Conservation (phyloP, 371 early-diverging fungal genomes). For the Mucor indicus region DNA sequence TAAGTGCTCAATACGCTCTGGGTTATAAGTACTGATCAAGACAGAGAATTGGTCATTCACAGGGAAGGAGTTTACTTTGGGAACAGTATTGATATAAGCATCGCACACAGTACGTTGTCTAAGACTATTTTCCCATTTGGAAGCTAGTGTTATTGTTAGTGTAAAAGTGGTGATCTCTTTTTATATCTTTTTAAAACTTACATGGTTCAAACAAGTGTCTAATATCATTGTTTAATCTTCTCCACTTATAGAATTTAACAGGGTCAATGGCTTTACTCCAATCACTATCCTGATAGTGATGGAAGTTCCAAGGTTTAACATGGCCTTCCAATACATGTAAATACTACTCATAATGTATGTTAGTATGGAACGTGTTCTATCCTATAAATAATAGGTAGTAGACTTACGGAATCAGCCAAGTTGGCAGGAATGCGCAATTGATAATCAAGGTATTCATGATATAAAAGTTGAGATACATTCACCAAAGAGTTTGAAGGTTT, state of each 20-base stretch:
- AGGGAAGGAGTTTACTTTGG: slow-evolving; percentile 3
- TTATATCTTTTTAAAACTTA: no score
- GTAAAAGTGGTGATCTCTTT: no score
- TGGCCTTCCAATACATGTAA: no score
- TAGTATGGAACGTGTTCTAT: no score
- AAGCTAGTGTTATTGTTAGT: slow-evolving; percentile 6
- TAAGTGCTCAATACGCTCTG: slow-evolving; percentile 42
- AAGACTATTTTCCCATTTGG: slow-evolving; percentile 10
- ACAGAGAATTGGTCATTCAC: slow-evolving; percentile 40
- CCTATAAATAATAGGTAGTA: no score
- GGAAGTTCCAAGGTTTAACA: slow-evolving; percentile 38
- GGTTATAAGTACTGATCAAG: slow-evolving; percentile 44
- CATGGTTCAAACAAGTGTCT: slow-evolving; percentile 2
- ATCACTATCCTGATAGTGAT: slow-evolving; percentile 20
- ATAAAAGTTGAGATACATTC: no score
- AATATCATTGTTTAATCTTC: slow-evolving; percentile 15
- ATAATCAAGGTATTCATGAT: no score
- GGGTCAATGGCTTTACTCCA: slow-evolving; percentile 31
- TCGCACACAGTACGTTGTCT: slow-evolving; percentile 17
- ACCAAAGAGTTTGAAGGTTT: not conserved
- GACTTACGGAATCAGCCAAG: no score
- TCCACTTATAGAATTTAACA: slow-evolving; percentile 30
- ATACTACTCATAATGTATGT: no score
- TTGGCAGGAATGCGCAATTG: no score
- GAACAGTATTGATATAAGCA: slow-evolving; percentile 1